Percentiles rank a stretch among this genome's conserved stretches.
phyloP scores from a whole-genome alignment of 768 basidiomycete genomes.

The Phylloporus sp. region DNA sequence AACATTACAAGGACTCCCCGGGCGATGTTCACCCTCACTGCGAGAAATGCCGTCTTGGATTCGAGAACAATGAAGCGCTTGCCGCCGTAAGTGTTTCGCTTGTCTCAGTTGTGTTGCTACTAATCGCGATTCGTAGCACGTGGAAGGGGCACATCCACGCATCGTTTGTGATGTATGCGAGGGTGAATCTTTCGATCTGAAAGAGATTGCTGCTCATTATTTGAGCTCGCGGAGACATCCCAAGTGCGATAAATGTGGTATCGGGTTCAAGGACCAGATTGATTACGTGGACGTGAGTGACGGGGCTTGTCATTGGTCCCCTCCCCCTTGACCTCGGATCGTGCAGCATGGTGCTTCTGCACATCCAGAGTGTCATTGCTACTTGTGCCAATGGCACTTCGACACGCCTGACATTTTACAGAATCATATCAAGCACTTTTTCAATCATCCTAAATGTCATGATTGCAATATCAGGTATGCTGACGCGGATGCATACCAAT shows the following conservation, averaged over 20 bases:
- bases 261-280: slow-evolving; percentile 25
- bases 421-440: slow-evolving; percentile 39
- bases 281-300: slow-evolving; percentile 27
- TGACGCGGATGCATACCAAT: slow-evolving; percentile 33
- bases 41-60: slow-evolving; percentile 30
- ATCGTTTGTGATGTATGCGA: slow-evolving; percentile 31
- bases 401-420: slow-evolving; percentile 33
- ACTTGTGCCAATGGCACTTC: slow-evolving; percentile 38
- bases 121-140: slow-evolving; percentile 32
- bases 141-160: slow-evolving; percentile 34
- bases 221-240: slow-evolving; percentile 25
- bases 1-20: slow-evolving; percentile 37
- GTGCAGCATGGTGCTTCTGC: slow-evolving; percentile 27
- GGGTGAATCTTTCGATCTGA: slow-evolving; percentile 18
- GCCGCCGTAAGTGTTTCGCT: slow-evolving; percentile 24
- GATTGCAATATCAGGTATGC: slow-evolving; percentile 40
- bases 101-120: not conserved
- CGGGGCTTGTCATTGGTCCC: not conserved
- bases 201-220: slow-evolving; percentile 25
- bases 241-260: slow-evolving; percentile 22
- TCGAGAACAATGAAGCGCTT: slow-evolving; percentile 29
- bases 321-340: slow-evolving; percentile 11
- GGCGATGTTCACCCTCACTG: slow-evolving; percentile 36
- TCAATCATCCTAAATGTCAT: slow-evolving; percentile 42
- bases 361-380: slow-evolving; percentile 33